These are phyloP conservation scores for Exophiala sp. DNA, from an alignment of 2,329 filamentous ascomycete species.

Conservation along the genomic window DNA sequence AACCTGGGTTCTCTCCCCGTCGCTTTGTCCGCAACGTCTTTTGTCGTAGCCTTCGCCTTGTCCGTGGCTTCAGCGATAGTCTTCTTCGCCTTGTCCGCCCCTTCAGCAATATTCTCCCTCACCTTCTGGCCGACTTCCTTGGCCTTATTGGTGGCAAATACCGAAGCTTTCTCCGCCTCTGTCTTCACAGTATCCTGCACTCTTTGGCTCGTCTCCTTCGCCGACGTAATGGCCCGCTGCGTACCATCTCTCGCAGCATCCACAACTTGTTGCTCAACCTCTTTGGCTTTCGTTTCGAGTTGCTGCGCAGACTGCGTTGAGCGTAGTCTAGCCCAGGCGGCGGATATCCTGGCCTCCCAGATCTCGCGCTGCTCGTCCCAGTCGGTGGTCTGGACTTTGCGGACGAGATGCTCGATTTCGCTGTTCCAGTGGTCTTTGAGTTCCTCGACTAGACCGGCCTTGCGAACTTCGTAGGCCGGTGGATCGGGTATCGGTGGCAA, in stretches of 20 bases:
- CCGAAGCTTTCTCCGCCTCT: neutral
- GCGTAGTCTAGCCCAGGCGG: constrained; percentile 16
- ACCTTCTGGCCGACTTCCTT: constrained; percentile 6
- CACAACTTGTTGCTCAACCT: constrained; percentile 13
- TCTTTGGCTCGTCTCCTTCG: neutral
- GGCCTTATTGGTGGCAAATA: neutral
- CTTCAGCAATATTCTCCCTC: neutral
- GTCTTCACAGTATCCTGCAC: constrained; percentile 1
- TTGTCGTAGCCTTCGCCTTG: neutral
- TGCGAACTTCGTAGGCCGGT: constrained; percentile 40
- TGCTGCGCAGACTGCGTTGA: constrained; percentile 15
- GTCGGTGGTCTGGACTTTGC: constrained; percentile 63
- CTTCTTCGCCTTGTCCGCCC: neutral
- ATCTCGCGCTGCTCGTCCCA: constrained; percentile 44
- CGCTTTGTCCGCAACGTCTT: neutral
- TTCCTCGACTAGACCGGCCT: constrained; percentile 59
- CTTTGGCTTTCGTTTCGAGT: constrained; percentile 18
- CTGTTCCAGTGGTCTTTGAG: constrained; percentile 76
- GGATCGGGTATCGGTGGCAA: constrained; percentile 30
- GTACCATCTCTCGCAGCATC: constrained; percentile 5
- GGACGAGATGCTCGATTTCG: constrained; percentile 65
- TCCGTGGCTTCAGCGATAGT: constrained; percentile 2
- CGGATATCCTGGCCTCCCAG: constrained; percentile 20
- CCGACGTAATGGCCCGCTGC: neutral
- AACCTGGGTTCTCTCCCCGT: constrained; percentile 11